Evolutionary conservation across 306 rosid genomes (phyloP).

Genomic region (Corylus avellana): DNA sequence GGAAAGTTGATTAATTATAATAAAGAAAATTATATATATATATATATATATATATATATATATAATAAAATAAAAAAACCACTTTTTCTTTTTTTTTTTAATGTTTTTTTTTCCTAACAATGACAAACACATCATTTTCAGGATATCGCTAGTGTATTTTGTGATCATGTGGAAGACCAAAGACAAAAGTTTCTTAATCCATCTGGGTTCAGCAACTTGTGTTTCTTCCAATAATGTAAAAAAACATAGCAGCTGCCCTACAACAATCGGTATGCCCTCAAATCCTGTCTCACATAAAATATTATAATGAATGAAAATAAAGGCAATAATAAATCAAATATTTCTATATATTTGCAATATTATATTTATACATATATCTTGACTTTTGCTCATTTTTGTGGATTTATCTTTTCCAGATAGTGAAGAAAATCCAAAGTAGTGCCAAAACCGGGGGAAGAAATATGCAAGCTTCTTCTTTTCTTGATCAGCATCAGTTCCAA

Average conservation of each 20-base stretch:
- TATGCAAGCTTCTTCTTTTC: too few relatives aligned
- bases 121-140: conserved; percentile 54
- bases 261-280: conserved; percentile 60
- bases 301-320: neutral
- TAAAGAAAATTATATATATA: too few relatives aligned
- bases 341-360: neutral
- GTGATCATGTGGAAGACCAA: conserved; percentile 73
- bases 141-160: conserved; percentile 53
- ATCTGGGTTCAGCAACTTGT: conserved; percentile 58
- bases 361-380: neutral
- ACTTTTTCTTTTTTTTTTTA: neutral
- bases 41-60: too few relatives aligned
- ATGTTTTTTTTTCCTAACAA: conserved; percentile 12
- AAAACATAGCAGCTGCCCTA: conserved; percentile 34
- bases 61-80: neutral
- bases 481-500: neutral
- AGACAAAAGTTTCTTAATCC: conserved; percentile 68
- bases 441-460: neutral
- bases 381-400: conserved; percentile 17
- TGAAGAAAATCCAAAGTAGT: conserved; percentile 3
- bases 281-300: conserved; percentile 29
- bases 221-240: conserved; percentile 53
- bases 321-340: neutral
- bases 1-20: too few relatives aligned
- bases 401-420: conserved; percentile 26